phyloP scores from a whole-genome alignment of 257 asterid genomes.

The Solanum ossicruentum region DNA sequence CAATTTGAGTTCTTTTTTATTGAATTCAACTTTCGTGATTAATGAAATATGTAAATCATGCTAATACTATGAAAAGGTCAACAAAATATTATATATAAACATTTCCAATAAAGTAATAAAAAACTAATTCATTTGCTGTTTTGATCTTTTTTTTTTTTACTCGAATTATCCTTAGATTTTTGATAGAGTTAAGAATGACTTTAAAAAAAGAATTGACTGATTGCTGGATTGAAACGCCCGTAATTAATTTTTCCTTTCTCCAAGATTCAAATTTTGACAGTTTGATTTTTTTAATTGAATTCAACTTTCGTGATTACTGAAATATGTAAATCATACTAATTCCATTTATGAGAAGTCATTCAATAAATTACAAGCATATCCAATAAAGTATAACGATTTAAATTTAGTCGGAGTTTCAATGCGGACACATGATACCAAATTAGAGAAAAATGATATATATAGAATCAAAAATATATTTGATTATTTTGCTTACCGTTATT shows the following conservation, averaged over 20 bases:
- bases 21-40: background rate
- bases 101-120: no score
- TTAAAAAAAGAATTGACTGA: background rate
- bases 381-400: no score
- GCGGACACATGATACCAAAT: no score
- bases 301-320: background rate
- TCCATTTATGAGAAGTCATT: no score
- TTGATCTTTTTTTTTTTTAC: background rate
- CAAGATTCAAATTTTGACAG: background rate
- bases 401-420: no score
- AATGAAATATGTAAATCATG: background rate
- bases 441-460: no score
- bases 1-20: background rate
- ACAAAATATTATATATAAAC: no score
- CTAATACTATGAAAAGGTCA: no score
- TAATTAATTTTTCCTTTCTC: background rate
- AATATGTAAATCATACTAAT: background rate
- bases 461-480: no score
- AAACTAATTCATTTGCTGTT: background rate
- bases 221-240: background rate
- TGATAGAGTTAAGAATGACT: background rate
- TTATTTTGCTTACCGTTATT: no score
- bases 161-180: background rate
- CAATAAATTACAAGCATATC: no score
- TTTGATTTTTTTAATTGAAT: background rate